Conservation (phyloP, 2,329 filamentous ascomycete genomes). For the Geosmithia putterillii region DNA sequence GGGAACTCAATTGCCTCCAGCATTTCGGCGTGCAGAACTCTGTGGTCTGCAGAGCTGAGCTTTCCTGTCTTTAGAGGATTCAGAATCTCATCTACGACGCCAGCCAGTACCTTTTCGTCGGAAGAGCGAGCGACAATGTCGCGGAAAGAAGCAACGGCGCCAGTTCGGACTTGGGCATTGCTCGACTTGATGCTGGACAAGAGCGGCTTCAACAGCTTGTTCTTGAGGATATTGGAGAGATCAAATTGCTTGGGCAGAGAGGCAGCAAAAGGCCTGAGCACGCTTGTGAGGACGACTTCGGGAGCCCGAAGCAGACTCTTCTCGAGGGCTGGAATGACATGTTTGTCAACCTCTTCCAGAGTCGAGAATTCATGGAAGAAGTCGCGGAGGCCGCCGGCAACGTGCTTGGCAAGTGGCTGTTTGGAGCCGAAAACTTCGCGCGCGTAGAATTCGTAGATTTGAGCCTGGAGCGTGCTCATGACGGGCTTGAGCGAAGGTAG, state of each 20-base stretch:
- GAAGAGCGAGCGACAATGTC: slow-evolving; percentile 51
- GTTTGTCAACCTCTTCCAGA: slow-evolving; percentile 59
- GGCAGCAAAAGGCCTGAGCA: slow-evolving; percentile 60
- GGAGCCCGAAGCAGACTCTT: slow-evolving; percentile 82
- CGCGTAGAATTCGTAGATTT: slow-evolving; percentile 71
- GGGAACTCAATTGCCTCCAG: slow-evolving; percentile 53
- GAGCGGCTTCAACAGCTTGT: slow-evolving; percentile 71
- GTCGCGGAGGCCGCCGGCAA: slow-evolving; percentile 62
- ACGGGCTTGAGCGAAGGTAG: slow-evolving; percentile 49
- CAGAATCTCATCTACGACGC: slow-evolving; percentile 66
- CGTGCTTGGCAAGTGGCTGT: slow-evolving; percentile 54
- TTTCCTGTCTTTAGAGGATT: slow-evolving; percentile 74
- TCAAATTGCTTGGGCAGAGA: slow-evolving; percentile 62
- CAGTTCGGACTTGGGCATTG: slow-evolving; percentile 64
- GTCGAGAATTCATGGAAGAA: slow-evolving; percentile 72
- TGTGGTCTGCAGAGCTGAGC: slow-evolving; percentile 72
- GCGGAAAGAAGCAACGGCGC: slow-evolving; percentile 63
- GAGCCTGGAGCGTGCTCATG: slow-evolving; percentile 52
- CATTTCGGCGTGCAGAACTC: slow-evolving; percentile 72
- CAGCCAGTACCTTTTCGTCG: slow-evolving; percentile 45
- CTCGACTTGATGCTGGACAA: slow-evolving; percentile 87
- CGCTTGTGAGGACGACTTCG: slow-evolving; percentile 72
- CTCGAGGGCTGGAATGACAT: slow-evolving; percentile 72
- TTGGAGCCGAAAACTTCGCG: slow-evolving; percentile 78
- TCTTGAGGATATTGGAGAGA: slow-evolving; percentile 59